Evolutionary conservation across 352 stramenopile genomes (phyloP).

Genomic region (Lagenidium sp.): DNA sequence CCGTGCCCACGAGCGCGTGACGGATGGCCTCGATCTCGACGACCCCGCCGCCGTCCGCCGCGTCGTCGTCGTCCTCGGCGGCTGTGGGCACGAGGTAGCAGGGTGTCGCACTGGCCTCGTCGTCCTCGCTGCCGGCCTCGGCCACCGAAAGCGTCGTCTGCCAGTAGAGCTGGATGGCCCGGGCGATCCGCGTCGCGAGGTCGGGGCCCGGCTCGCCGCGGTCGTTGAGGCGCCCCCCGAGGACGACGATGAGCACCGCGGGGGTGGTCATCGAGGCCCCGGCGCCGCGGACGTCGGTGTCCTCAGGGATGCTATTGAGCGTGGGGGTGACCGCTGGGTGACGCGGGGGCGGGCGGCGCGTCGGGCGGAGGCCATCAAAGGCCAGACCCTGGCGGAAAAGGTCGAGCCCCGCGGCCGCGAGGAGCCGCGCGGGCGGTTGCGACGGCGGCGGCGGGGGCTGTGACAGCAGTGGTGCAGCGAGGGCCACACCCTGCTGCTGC

Average conservation of each 20-base stretch:
- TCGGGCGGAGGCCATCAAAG: conserved; percentile 34
- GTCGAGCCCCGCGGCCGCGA: conserved; percentile 45
- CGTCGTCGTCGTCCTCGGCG: conserved; percentile 25
- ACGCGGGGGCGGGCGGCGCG: conserved; percentile 18
- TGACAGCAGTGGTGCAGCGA: neutral
- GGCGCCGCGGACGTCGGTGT: conserved; percentile 4
- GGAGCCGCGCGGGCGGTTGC: conserved; percentile 13
- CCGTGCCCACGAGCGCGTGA: conserved; percentile 34
- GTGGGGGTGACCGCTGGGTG: conserved; percentile 41
- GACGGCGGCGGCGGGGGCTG: conserved; percentile 6
- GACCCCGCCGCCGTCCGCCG: too few species aligned
- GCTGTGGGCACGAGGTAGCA: conserved; percentile 24
- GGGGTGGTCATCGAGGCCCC: conserved; percentile 3
- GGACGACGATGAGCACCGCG: conserved; percentile 41
- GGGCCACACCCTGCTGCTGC: conserved; percentile 1
- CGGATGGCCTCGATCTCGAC: conserved; percentile 39
- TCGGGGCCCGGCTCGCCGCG: conserved; percentile 20
- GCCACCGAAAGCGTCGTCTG: conserved; percentile 26
- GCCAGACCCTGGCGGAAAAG: conserved; percentile 53
- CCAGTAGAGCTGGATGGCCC: conserved; percentile 46
- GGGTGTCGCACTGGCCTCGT: conserved; percentile 3
- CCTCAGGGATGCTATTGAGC: conserved; percentile 43
- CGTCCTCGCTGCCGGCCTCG: conserved; percentile 16
- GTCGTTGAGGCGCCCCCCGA: conserved; percentile 23
- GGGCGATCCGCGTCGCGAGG: conserved; percentile 25